Percentiles rank a stretch among this genome's conserved stretches.
These are phyloP conservation scores for Glonium stellatum DNA, from an alignment of 495 filamentous ascomycete species.

Conservation along the genomic window DNA sequence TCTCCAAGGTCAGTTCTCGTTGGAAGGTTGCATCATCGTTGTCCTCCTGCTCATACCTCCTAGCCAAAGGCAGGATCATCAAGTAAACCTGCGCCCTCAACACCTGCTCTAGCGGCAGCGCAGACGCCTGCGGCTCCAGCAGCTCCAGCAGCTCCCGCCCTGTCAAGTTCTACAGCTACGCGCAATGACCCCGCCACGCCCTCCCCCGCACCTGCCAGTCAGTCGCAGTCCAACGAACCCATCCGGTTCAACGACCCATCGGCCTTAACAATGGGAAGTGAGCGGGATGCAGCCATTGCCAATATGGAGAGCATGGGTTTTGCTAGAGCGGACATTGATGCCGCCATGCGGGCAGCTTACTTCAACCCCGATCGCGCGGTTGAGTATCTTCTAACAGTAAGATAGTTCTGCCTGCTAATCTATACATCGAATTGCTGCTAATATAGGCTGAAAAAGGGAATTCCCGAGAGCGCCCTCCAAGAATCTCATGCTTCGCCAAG, in stretches of 20 bases:
- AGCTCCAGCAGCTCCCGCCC: constrained; percentile 53
- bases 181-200: constrained; percentile 56
- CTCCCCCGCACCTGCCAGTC: constrained; percentile 59
- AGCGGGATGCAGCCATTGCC: constrained; percentile 77
- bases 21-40: neutral
- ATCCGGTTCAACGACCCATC: constrained; percentile 65
- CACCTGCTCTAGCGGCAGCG: constrained; percentile 52
- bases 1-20: constrained; percentile 66
- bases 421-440: constrained; percentile 6
- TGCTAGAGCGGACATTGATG: constrained; percentile 72
- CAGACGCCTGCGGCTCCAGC: constrained; percentile 68
- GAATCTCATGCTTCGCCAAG: constrained; percentile 43
- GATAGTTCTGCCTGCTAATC: constrained; percentile 35
- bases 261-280: constrained; percentile 71
- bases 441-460: constrained; percentile 53
- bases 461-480: constrained; percentile 73
- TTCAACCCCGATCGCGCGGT: constrained; percentile 96
- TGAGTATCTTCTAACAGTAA: constrained; percentile 83
- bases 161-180: constrained; percentile 53
- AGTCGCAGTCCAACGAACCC: constrained; percentile 37
- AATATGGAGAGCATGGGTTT: constrained; percentile 99
- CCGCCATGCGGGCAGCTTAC: constrained; percentile 91
- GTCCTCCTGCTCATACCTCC: neutral
- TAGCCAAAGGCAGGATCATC: constrained; percentile 62
- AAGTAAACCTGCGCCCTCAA: constrained; percentile 53